Evolutionary conservation across 768 basidiomycete species (phyloP), one percentile per base, ranked within the genome.

Genomic region (Tylopilus balloui): DNA sequence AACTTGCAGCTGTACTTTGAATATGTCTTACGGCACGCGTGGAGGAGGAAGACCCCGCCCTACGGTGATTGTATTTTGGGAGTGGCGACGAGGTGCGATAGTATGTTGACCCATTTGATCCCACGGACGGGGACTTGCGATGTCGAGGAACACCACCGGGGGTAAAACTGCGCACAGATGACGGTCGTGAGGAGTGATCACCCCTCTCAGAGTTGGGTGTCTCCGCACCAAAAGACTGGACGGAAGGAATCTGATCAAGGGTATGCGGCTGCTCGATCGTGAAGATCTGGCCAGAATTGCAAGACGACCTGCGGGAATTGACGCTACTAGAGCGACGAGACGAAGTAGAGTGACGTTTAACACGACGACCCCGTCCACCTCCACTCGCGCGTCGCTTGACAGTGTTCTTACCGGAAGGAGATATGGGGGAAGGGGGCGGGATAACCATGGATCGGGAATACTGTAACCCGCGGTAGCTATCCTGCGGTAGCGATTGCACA

Each of bases 241-340:
- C 78, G 10, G 81, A 78, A 5, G 82, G 78, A 13, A 81, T 70
- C 60, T 80, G 69, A 19, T 71, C 71, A 20, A 66, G 62, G 45
- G 61, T 75, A 34, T 68, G 68, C 4, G 80, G 78, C 9, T 81
- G 82, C 48, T 84, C 86, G 31, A 87, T 60, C n/a, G 77, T 55
- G 9, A 68, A 62, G 23, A 70, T 51, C 39, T 76, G 74, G 44
- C 71, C 65, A 1, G 80, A 81, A 19, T 76, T 73, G 11, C 75
- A 66, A 9, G 81, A 83, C 1, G 82, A 84, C 34, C 92, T 74
- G 29, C 86, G 74, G 6, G 93, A 96, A 62, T 92, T 93, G 54
- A 93, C 87, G 50, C 90, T 92, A 63, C 90, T 93, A 13, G 92
- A 94, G 23, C 93, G 81, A 40, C 88, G 79, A 20, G 92, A 94